Evolutionary conservation across 2,329 filamentous ascomycete genomes (phyloP), one percentile per base, ranked within the genome.

Genomic region (Cladosporium austrohemisphaericum): DNA sequence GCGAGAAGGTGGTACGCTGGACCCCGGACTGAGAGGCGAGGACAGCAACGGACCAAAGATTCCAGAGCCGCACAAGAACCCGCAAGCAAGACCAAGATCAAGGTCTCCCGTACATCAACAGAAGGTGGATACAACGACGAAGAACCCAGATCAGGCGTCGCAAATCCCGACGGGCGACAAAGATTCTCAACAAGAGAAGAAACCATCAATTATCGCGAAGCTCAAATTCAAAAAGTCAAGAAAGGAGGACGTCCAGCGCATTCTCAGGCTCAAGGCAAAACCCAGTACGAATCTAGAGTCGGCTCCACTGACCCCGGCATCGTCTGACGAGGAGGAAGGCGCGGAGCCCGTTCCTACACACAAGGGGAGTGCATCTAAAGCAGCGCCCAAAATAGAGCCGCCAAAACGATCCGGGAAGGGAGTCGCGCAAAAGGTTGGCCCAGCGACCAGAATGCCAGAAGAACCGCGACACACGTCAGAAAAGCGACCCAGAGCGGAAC

Each of bases 371-470:
- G 52, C 52, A 26, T 52, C 47, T 13, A 53, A 54, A 28, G 49
- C 51, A 14, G 26, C 49, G 41, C 43, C 35, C 32, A 23, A 55
- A 52, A n/a, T 8, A 7, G 44, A 47, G 16, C 18, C 31, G 13
- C 3, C 33, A 16, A 16, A 33, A 14, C 44, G 33, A 7, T 22
- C 44, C 10, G 54, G 52, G 0, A 63, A 63, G 44, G 62, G 62
- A 9, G 61, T 63, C n/a, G 61, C 62, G 9, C 60, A 63, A 44
- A 63, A 60, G 35, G 48, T 64, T 26, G 56, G 55, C 8, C 58
- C 49, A 23, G 32, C 40, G 25, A 26, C 33, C 19, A 52, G 47
- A 18, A 43, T 23, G 25, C 16, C 37, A 18, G 43, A 41, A 29
- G 43, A 51, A 3, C 46, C 22, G 10, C 28, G 16, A 8, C n/a